Conservation (phyloP, 2,329 filamentous ascomycete genomes). For the Diaporthe sp. region DNA sequence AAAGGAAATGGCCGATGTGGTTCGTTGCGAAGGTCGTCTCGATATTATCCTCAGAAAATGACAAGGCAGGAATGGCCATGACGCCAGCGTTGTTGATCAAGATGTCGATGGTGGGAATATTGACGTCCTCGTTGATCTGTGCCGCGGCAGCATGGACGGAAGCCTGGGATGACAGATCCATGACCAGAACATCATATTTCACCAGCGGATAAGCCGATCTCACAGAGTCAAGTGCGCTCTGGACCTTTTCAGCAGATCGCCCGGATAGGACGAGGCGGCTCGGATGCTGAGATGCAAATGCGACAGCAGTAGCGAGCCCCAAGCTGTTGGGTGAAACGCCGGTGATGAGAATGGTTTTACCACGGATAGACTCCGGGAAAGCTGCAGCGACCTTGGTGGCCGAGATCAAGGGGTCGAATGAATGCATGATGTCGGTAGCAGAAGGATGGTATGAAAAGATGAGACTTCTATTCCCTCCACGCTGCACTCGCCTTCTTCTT, state of each 20-base stretch:
- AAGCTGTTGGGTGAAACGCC: neutral
- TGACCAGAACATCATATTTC: neutral
- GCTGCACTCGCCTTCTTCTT: neutral
- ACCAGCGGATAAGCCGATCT: neutral
- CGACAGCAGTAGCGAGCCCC: neutral
- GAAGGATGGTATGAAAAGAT: neutral
- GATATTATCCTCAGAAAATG: neutral
- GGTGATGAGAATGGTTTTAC: neutral
- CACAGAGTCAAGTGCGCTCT: neutral
- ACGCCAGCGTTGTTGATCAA: neutral
- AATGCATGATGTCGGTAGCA: neutral
- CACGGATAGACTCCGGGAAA: neutral
- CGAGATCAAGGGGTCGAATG: neutral
- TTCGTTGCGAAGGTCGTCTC: neutral
- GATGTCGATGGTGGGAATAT: neutral
- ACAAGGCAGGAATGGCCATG: neutral
- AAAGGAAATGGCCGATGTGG: neutral
- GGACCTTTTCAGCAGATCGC: neutral
- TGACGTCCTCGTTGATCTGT: neutral
- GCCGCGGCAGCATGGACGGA: neutral
- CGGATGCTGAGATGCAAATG: neutral
- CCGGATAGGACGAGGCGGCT: neutral
- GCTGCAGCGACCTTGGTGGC: neutral
- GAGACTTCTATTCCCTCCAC: neutral
- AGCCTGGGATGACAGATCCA: neutral